Evolutionary conservation across 73 alveolate species (phyloP), one percentile per base, ranked within the genome.

Genomic region (Symbiodinium pilosum): DNA sequence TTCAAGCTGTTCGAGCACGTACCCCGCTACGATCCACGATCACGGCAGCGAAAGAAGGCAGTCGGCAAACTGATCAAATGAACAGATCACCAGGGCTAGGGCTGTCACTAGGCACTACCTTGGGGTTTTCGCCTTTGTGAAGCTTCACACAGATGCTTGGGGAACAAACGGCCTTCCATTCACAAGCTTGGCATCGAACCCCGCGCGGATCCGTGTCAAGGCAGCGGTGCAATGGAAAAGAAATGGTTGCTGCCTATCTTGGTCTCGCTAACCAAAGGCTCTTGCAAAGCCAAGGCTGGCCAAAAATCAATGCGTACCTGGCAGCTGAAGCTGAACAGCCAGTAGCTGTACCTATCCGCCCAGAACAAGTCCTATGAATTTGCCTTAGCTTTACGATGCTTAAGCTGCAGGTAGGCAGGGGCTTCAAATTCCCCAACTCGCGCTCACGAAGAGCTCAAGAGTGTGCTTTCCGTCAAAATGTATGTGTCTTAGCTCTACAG

Each of bases 391-490:
- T 47, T 47, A 6, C 14, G 59, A 47, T 47, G 59, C 59, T 47
- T 47, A 16, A 24, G 41, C 77, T 64, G 39, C 77, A 64, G 36
- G 32, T 28, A 28, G 4, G 77, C 38, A 47, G 59, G 77, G 77
- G 77, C 77, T 64, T 64, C 77, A 64, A 64, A 64, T 32, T 24
- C 77, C 77, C 77, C 16, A 64, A 64, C 32, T 21, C 21, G 30
- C 77, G 77, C 77, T 64, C 77, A 64, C 77, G 77, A 32, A 64
- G 77, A 64, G 77, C 77, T 64, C 77, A 64, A 64, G 77, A 64
- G 77, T 12, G 1, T 64, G 30, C 77, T 14, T 9, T 47, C 59
- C 59, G 59, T 47, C 59, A 6, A 47, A 9, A 47, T 14, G 6
- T 47, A 14, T 47, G 21, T 47, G 6, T 6, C 21, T 47, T 47